Base-by-base conservation (phyloP, 495 filamentous ascomycete genomes). In the Bacidia rubella region DNA sequence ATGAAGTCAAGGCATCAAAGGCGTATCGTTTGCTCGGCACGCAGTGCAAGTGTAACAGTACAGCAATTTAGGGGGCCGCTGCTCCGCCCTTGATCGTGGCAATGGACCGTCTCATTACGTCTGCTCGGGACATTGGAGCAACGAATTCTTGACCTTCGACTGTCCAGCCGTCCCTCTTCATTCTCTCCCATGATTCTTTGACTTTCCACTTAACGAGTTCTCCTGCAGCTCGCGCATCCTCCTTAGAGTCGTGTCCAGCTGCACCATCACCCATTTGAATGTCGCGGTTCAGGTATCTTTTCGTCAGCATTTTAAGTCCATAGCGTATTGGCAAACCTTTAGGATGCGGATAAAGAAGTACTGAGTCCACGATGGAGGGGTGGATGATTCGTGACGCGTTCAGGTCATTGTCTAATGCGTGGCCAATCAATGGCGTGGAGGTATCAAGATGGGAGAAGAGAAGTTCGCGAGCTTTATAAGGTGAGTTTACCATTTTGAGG, bases 331-430 rank as follows among this genome's bases (percentile, higher is more conserved):
- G 85, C 9, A 82, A 78, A 1, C 85, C 85, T 29, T 81, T 80
- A 0, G 82, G 75, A 56, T 94, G 89, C 0, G 88, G 88, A 64
- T 83, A 98, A 49, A 95, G 73, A 49, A 94, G 68, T 7, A 83
- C 74, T 0, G 90, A 95, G 66, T 98, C 92, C 57, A 97, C 75
- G 44, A 96, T 74, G 1, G 75, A 82, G 0, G 82, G 84, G 60
- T 98, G 92, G 43, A 93, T 80, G 41, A 98, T 73, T 11, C 92
- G 80, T 44, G 81, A 69, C 12, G 80, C 76, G 62, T 92, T 92
- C 21, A 98, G 74, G 61, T 98, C 92, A 62, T 98, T 98, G 61
- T 97, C 92, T 10, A 97, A 79, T 4, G 86, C 90, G 65, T 98
- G 92, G 20, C 92, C 92, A 40, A 97, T 84, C 3, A 98, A 66